Percentiles rank a stretch among this genome's conserved stretches.
These are phyloP conservation scores for Juncus effusus DNA, from an alignment of 176 grass and related monocot species.

Conservation along the genomic window DNA sequence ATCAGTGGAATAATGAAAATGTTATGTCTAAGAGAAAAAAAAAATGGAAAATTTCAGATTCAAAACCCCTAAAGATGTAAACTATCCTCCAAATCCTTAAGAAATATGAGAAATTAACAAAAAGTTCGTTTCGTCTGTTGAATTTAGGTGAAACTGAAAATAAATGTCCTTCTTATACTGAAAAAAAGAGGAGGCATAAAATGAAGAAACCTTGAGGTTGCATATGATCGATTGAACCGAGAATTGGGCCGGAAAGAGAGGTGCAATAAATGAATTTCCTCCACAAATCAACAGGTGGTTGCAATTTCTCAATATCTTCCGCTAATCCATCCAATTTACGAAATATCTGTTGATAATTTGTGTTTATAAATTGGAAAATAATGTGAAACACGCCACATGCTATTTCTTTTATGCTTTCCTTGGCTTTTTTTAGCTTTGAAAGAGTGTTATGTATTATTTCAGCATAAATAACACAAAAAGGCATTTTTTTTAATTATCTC, in stretches of 20 bases:
- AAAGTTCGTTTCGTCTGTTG: neutral
- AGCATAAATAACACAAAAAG: too few species aligned
- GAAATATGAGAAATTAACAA: slow-evolving; percentile 1
- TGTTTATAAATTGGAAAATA: neutral
- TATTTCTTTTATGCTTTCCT: too few species aligned
- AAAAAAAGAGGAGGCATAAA: slow-evolving; percentile 5
- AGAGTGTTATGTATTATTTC: too few species aligned
- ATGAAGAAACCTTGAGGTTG: slow-evolving; percentile 56
- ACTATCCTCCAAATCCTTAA: neutral
- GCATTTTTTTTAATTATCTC: too few species aligned
- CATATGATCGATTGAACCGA: slow-evolving; percentile 96
- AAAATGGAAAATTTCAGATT: slow-evolving; percentile 26
- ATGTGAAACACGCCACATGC: too few species aligned
- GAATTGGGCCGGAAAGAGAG: slow-evolving; percentile 71
- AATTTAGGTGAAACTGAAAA: neutral
- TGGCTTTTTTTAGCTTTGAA: too few species aligned
- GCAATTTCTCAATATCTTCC: slow-evolving; percentile 67
- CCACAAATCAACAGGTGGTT: slow-evolving; percentile 82
- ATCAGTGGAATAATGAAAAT: neutral
- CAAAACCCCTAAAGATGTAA: neutral
- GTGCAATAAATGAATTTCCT: slow-evolving; percentile 95
- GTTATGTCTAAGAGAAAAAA: neutral
- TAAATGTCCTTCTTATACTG: neutral
- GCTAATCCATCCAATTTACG: slow-evolving; percentile 76
- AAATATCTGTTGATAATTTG: slow-evolving; percentile 48